Evolutionary conservation across 2,329 filamentous ascomycete genomes (phyloP).

Genomic region (Nigrospora sphaerica): DNA sequence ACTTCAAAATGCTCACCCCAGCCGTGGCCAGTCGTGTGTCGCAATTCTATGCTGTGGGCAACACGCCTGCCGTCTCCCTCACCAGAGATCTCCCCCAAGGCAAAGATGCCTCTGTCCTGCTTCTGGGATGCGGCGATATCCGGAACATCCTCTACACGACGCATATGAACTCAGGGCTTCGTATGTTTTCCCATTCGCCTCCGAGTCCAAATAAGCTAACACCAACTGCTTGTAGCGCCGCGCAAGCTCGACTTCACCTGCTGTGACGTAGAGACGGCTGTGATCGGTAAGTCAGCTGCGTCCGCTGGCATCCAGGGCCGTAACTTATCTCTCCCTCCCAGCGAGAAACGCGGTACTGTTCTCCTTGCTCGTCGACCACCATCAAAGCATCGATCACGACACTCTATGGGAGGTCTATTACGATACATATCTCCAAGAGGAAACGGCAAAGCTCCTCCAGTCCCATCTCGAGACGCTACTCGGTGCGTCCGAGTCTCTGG

Average conservation of each 20-base stretch:
- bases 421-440: slow-evolving; percentile 36
- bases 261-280: slow-evolving; percentile 42
- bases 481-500: slow-evolving; percentile 25
- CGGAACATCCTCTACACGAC: slow-evolving; percentile 49
- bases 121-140: slow-evolving; percentile 50
- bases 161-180: slow-evolving; percentile 31
- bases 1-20: background rate
- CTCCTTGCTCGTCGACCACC: slow-evolving; percentile 39
- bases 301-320: background rate
- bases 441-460: slow-evolving; percentile 27
- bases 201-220: slow-evolving; percentile 11
- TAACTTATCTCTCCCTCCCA: slow-evolving; percentile 14
- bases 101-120: slow-evolving; percentile 40
- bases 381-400: slow-evolving; percentile 14
- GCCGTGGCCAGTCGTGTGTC: background rate
- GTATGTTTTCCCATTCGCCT: slow-evolving; percentile 15
- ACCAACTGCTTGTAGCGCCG: slow-evolving; percentile 13
- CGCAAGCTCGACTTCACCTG: slow-evolving; percentile 47
- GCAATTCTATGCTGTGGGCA: slow-evolving; percentile 29
- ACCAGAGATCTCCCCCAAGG: slow-evolving; percentile 40
- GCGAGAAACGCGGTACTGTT: slow-evolving; percentile 49
- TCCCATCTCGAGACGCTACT: slow-evolving; percentile 37
- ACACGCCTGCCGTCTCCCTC: slow-evolving; percentile 45
- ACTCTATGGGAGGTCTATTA: slow-evolving; percentile 50
- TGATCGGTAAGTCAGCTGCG: slow-evolving; percentile 34